These are phyloP conservation scores for Boeremia exigua DNA, from an alignment of 2,329 filamentous ascomycete genomes.

Conservation along the genomic window DNA sequence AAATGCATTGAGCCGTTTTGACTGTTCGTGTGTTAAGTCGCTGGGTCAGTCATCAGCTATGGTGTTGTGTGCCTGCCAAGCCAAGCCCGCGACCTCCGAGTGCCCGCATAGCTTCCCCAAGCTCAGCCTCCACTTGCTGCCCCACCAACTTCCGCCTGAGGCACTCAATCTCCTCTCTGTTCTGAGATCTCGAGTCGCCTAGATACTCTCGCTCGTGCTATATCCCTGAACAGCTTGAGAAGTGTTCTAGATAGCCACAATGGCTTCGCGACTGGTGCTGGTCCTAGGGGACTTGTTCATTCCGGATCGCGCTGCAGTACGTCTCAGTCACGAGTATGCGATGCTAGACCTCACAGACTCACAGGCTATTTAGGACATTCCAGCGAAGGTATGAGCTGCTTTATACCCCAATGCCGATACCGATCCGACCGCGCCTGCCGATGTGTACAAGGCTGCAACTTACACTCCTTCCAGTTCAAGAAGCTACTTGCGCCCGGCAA, in stretches of 20 bases:
- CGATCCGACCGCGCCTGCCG: not conserved
- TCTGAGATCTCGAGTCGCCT: not conserved
- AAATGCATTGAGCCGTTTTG: too few species aligned
- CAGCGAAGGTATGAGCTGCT: constrained; percentile 45
- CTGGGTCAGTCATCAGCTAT: too few species aligned
- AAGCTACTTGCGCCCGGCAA: constrained; percentile 65
- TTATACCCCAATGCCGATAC: not conserved
- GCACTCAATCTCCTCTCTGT: not conserved
- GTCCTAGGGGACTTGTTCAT: constrained; percentile 53
- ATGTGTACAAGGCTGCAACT: constrained; percentile 9
- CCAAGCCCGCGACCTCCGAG: constrained; percentile 5
- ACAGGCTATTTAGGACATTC: constrained; percentile 50
- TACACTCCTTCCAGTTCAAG: constrained; percentile 49
- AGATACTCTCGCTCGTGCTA: not conserved
- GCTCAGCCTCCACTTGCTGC: constrained; percentile 11
- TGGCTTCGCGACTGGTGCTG: constrained; percentile 52
- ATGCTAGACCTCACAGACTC: constrained; percentile 44
- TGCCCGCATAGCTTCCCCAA: constrained; percentile 19
- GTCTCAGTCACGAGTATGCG: constrained; percentile 19
- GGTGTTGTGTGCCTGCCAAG: constrained; percentile 12
- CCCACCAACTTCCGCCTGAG: constrained; percentile 1
- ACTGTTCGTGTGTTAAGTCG: too few species aligned
- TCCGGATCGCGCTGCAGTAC: constrained; percentile 51
- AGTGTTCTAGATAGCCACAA: constrained; percentile 28
- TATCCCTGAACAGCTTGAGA: not conserved